A percentile compares a stretch with the other conserved stretches of the same genome.
These are phyloP conservation scores for Zoysia pacifica DNA, from an alignment of 176 grass and related monocot species.

Conservation along the genomic window DNA sequence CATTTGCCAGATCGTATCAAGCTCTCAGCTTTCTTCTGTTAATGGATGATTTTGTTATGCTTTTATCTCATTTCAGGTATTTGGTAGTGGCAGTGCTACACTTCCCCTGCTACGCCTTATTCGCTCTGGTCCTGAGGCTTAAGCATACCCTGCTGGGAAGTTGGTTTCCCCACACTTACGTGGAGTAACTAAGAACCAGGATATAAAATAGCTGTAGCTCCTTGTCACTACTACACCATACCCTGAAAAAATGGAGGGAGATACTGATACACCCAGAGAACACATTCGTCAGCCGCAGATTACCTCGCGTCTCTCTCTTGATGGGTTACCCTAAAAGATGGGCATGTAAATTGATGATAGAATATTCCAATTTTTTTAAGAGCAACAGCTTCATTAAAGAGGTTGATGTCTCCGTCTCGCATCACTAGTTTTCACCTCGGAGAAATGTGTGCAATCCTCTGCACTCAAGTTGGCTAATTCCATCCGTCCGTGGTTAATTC, in stretches of 20 bases:
- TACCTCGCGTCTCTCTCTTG: background rate
- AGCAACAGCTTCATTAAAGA: background rate
- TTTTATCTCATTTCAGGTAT: constrained; percentile 54
- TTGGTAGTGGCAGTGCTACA: constrained; percentile 75
- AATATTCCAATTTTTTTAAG: background rate
- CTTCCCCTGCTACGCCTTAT: constrained; percentile 78
- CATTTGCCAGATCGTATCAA: background rate
- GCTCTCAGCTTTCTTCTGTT: background rate
- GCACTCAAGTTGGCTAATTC: background rate
- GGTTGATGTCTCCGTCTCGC: background rate
- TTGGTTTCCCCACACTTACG: constrained; percentile 57
- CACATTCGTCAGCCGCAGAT: constrained; percentile 10
- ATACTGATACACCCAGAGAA: background rate
- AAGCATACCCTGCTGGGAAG: constrained; percentile 61
- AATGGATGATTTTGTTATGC: background rate
- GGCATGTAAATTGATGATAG: constrained; percentile 1
- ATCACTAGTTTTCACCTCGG: background rate
- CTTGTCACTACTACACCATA: background rate
- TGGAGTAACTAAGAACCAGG: background rate
- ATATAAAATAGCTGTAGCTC: background rate
- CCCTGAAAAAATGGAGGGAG: background rate
- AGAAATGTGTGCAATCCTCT: background rate
- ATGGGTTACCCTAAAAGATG: background rate
- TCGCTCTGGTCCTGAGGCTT: constrained; percentile 60
- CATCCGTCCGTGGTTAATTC: too few relatives aligned